Evolutionary conservation across 164 flowering plant genomes (phyloP).

Genomic region (Piper betle): DNA sequence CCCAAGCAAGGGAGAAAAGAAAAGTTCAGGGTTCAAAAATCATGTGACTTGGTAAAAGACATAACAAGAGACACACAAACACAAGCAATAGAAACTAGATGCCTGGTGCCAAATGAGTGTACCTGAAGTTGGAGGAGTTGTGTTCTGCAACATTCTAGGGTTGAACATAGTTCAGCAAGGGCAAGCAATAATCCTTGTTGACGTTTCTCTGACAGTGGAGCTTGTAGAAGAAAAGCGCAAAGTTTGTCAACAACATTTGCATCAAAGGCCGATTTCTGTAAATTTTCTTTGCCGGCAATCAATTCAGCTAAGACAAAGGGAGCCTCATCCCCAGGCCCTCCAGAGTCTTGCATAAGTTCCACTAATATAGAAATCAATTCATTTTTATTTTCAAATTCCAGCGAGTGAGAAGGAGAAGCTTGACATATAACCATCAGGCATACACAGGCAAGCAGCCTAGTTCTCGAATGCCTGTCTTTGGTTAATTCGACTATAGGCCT

Average conservation of each 20-base stretch:
- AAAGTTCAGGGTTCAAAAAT: neutral
- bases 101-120: constrained; percentile 9
- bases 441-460: constrained; percentile 68
- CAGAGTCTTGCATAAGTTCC: constrained; percentile 84
- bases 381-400: constrained; percentile 38
- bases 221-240: constrained; percentile 34
- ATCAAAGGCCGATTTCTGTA: constrained; percentile 69
- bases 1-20: neutral
- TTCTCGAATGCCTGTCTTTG: constrained; percentile 60
- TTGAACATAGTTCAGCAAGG: constrained; percentile 72
- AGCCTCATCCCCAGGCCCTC: constrained; percentile 89
- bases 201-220: constrained; percentile 31
- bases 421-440: constrained; percentile 59
- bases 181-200: constrained; percentile 58
- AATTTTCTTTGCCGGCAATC: constrained; percentile 50
- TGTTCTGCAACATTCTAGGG: constrained; percentile 69
- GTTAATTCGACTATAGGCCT: constrained; percentile 38
- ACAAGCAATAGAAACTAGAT: neutral
- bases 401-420: constrained; percentile 37
- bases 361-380: constrained; percentile 48
- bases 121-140: constrained; percentile 57
- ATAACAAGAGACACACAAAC: no score
- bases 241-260: constrained; percentile 52
- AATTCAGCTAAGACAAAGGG: constrained; percentile 59
- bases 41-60: no score